Evolutionary conservation across 768 basidiomycete species (phyloP), one percentile per base, ranked within the genome.

Genomic region (Pleurotus sapidus): DNA sequence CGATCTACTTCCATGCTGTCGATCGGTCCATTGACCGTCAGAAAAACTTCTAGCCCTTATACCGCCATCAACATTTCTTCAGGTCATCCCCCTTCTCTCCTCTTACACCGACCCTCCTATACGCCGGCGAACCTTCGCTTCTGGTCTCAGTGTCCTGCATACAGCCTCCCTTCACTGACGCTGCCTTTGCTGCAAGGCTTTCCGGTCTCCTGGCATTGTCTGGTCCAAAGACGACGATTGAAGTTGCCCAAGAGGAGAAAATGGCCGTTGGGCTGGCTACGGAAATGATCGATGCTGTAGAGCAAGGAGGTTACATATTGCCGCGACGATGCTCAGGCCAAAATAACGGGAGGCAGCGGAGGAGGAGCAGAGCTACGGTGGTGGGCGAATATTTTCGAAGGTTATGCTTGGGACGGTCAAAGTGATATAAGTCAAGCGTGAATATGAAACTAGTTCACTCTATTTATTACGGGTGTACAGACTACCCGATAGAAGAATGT

Each of bases 11-110:
- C 62, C 38, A 17, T 37, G 43, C 39, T 38, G 7, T 5, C 27
- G 8, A 11, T 34, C 14, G 17, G 23, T 23, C 48, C 20, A 17
- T 51, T 11, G 59, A 49, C 34, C 25, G 24, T 18, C 9, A 11
- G n/a, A 8, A 23, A n/a, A 20, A 17, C 56, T 46, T 20, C 24
- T 51, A 95, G 95, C 95, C 4, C 82, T 99, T 38, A 84, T 98
- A 43, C 89, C 96, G 3, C 97, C 96, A 3, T 79, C 88, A 25
- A 93, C 91, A 2, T 86, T 98, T 65, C 75, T 91, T n/a, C 81
- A 84, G 50, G 86, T 87, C 11, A 65, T 95, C 5, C 86, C 88
- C 0, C 82, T 83, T 56, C 77, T 98, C 12, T 79, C 86, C 0
- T 59, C 65, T 1, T 78, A 84, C 65, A 94, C 92, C 0, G 66